Base-by-base conservation (phyloP, 257 asterid genomes). In the Thymus mandschuricus region DNA sequence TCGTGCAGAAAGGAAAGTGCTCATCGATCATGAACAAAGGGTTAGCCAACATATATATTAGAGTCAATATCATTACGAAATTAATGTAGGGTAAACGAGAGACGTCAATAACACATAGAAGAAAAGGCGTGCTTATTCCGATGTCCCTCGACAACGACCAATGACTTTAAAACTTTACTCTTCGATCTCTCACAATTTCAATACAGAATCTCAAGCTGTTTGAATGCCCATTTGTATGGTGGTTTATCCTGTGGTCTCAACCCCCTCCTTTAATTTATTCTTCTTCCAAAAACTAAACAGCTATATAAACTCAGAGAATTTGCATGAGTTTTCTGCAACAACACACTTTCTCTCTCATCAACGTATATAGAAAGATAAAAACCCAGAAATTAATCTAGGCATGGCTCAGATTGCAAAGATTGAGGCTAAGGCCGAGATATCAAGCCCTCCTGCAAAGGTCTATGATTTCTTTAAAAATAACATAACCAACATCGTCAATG, bases 361-460 rank as follows among this genome's bases (percentile, higher is more conserved):
- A 2, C 21, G n/a, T n/a, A n/a, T 13, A 57, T 0, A 57, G 4
- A 12, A 6, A 64, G 6, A 49, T 1, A 8, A 5, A 31, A 31
- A 45, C 21, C 21, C 21, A 21, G 21, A 21, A 21, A 21, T 21
- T 21, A 21, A 21, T 35, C 2, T 35, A 35, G 21, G 5, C 50
- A 80, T 76, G 85, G 81, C 85, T 64, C 82, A 77, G 50, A 64
- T 77, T 44, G 78, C 69, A 33, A 81, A 74, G 75, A 15, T 66
- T 38, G 81, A 69, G 70, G 69, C 80, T 1, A 64, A 77, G 71
- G 46, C 70, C 46, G 66, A 73, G 69, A 74, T 57, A 38, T 77
- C 72, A 77, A 59, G 70, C 58, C 29, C 75, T 27, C 50, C 85
- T 27, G 72, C 65, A 0, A 70, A 70, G 61, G 1, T 77, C n/a